Evolutionary conservation across 2,329 filamentous ascomycete genomes (phyloP).

Genomic region (Curvularia lunata): DNA sequence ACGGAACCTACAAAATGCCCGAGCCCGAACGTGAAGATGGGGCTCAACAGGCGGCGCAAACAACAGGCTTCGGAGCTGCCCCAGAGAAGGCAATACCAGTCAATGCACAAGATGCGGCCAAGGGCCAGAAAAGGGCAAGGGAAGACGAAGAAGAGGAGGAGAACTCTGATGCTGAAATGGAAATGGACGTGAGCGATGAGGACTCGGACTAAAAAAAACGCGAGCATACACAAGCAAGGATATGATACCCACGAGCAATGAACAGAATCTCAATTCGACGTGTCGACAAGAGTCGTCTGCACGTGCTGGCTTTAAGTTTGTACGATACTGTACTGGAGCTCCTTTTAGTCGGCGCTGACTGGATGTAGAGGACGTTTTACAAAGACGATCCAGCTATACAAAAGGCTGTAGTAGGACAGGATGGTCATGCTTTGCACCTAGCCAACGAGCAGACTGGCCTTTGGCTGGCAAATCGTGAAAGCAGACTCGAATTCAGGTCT

Average conservation of each 20-base stretch:
- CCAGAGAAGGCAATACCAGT: conserved; percentile 41
- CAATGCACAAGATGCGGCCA: conserved; percentile 55
- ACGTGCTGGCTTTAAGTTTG: conserved; percentile 3
- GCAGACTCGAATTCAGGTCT: not conserved
- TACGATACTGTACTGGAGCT: conserved; percentile 9
- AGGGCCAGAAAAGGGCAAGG: conserved; percentile 70
- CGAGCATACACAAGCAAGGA: conserved; percentile 1
- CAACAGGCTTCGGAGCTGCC: conserved; percentile 51
- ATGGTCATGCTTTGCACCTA: not conserved
- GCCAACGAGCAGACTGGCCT: not conserved
- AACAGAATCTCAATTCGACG: conserved; percentile 2
- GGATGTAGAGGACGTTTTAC: conserved; percentile 4
- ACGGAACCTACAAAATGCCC: conserved; percentile 83
- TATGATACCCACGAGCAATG: conserved; percentile 26
- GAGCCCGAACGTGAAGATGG: conserved; percentile 40
- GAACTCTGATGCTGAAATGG: conserved; percentile 61
- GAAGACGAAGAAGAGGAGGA: conserved; percentile 63
- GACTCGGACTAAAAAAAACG: conserved; percentile 58
- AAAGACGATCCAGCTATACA: not conserved
- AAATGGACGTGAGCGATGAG: conserved; percentile 75
- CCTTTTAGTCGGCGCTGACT: conserved; percentile 8
- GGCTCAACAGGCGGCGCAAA: conserved; percentile 42
- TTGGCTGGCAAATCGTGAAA: not conserved
- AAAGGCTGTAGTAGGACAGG: not conserved
- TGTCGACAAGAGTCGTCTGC: conserved; percentile 1